These are phyloP conservation scores for Salix purpurea DNA, from an alignment of 345 rosid species.

Conservation along the genomic window DNA sequence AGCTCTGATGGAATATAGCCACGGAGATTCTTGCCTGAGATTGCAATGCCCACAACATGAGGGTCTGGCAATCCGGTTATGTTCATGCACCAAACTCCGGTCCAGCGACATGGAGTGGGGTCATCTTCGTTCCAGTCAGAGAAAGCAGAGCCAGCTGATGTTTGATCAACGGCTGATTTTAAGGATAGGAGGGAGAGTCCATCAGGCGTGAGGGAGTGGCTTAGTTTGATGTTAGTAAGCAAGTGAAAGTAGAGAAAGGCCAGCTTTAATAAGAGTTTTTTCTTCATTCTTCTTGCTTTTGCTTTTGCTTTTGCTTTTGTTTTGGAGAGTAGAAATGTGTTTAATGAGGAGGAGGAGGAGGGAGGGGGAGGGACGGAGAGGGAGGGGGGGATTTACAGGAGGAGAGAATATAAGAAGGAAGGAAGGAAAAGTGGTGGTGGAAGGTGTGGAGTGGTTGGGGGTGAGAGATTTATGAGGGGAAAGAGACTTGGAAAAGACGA, in stretches of 20 bases:
- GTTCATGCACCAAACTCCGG: constrained; percentile 83
- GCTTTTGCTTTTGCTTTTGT: too few relatives aligned
- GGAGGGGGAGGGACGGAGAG: neutral
- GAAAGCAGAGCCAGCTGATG: constrained; percentile 38
- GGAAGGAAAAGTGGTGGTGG: neutral
- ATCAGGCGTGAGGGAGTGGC: constrained; percentile 67
- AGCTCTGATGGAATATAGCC: constrained; percentile 97
- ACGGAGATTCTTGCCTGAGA: constrained; percentile 63
- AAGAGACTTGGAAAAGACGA: constrained; percentile 48
- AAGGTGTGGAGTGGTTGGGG: constrained; percentile 13
- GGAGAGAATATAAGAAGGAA: neutral
- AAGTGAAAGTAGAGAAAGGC: constrained; percentile 17
- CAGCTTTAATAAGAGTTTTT: neutral
- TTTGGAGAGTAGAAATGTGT: neutral
- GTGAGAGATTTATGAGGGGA: constrained; percentile 31
- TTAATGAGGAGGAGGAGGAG: neutral
- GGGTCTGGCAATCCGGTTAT: constrained; percentile 48
- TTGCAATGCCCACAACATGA: constrained; percentile 71
- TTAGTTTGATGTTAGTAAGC: constrained; percentile 5
- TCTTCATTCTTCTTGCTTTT: constrained; percentile 6
- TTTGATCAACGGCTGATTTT: constrained; percentile 72
- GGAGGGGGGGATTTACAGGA: constrained; percentile 5
- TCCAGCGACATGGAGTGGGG: constrained; percentile 76
- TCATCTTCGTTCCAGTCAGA: constrained; percentile 84
- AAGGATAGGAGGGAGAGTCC: constrained; percentile 84